phyloP scores from a whole-genome alignment of 192 early-diverging fungal genomes.

The Mortierella antarctica region DNA sequence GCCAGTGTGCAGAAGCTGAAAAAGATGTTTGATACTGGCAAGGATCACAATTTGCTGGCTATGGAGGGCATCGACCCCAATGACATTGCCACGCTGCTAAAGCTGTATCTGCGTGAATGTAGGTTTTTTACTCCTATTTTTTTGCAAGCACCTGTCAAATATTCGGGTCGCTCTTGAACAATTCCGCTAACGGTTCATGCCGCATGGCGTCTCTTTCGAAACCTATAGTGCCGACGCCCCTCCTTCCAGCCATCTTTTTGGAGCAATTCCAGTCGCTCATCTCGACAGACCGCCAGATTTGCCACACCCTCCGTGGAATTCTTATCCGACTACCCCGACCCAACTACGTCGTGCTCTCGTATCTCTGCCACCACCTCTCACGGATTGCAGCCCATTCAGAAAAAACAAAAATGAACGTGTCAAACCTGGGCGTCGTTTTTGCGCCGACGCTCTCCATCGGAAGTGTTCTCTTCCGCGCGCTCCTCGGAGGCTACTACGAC shows the following conservation, averaged over 20 bases:
- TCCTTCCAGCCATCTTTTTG: slow-evolving; percentile 57
- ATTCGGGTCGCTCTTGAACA: neutral
- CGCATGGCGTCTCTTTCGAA: neutral
- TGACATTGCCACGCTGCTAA: slow-evolving; percentile 67
- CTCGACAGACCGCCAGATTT: slow-evolving; percentile 40
- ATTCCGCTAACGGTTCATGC: neutral
- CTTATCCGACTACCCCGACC: slow-evolving; percentile 58
- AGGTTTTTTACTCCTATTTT: slow-evolving; percentile 21
- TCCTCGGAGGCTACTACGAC: slow-evolving; percentile 56
- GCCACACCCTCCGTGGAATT: slow-evolving; percentile 43
- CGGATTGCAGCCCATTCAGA: slow-evolving; percentile 57
- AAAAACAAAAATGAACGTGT: slow-evolving; percentile 69
- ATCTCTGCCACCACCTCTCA: slow-evolving; percentile 64
- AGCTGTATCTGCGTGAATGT: slow-evolving; percentile 71
- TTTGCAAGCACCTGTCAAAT: neutral
- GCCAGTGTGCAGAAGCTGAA: slow-evolving; percentile 62
- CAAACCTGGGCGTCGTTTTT: slow-evolving; percentile 71
- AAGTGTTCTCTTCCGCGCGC: slow-evolving; percentile 62
- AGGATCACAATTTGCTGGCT: slow-evolving; percentile 58
- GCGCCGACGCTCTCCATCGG: slow-evolving; percentile 68
- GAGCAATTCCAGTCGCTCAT: slow-evolving; percentile 58
- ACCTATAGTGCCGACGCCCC: slow-evolving; percentile 59
- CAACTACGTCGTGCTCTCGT: slow-evolving; percentile 62
- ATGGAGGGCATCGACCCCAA: slow-evolving; percentile 63
- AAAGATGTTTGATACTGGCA: slow-evolving; percentile 62